phyloP scores from a whole-genome alignment of 345 rosid species.

The thale cress (Arabidopsis thaliana) region DNA sequence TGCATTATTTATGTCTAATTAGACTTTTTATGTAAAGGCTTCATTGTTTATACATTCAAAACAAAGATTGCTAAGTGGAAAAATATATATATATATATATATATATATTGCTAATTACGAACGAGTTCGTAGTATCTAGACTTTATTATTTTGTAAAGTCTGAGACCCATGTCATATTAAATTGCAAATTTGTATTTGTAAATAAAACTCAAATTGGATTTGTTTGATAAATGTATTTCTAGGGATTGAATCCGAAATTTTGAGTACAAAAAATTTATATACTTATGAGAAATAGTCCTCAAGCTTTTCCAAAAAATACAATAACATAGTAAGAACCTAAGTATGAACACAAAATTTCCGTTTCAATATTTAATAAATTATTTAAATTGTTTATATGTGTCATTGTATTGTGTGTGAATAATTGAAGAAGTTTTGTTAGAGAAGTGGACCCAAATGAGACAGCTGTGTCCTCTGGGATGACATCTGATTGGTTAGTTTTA shows the following conservation, averaged over 20 bases:
- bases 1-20: neutral
- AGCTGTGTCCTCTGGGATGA: slow-evolving; percentile 44
- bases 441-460: slow-evolving; percentile 47
- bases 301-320: neutral
- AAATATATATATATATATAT: too few relatives aligned
- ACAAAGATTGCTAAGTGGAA: neutral
- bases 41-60: neutral
- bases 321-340: slow-evolving; percentile 17
- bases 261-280: neutral
- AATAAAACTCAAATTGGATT: neutral
- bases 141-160: neutral
- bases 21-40: neutral
- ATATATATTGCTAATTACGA: too few relatives aligned
- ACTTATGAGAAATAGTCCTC: neutral
- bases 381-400: slow-evolving; percentile 15
- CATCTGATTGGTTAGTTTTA: slow-evolving; percentile 46
- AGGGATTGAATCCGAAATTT: neutral
- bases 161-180: neutral
- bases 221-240: neutral
- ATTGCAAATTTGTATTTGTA: neutral
- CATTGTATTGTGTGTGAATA: slow-evolving; percentile 35
- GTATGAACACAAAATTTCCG: slow-evolving; percentile 46
- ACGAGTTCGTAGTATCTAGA: neutral
- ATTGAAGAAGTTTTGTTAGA: slow-evolving; percentile 44
- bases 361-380: slow-evolving; percentile 7